Conservation (phyloP, 2,329 filamentous ascomycete species). For the Botrytis hyacinthi region DNA sequence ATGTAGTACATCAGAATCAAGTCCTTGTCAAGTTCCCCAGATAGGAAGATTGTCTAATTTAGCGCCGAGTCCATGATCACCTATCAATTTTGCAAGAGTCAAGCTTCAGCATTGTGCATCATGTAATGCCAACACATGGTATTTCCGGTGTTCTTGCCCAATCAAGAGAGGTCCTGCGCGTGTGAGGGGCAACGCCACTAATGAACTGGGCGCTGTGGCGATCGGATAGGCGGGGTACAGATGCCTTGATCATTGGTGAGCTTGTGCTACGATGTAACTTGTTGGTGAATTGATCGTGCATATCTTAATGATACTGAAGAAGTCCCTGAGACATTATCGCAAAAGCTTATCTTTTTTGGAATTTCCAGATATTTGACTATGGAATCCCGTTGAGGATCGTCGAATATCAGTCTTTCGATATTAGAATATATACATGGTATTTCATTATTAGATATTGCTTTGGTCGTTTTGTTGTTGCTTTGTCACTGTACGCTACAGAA, state of each 20-base stretch:
- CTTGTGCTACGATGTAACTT: neutral
- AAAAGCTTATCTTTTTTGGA: neutral
- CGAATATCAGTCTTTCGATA: neutral
- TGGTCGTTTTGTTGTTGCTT: neutral
- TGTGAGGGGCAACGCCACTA: neutral
- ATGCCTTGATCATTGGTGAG: neutral
- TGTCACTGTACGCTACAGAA: too few relatives aligned
- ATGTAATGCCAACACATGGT: slow-evolving; percentile 13
- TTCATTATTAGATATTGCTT: neutral
- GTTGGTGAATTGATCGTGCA: neutral
- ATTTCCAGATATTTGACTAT: neutral
- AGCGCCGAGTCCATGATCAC: neutral
- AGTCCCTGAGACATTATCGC: neutral
- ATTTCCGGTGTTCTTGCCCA: neutral
- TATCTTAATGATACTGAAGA: neutral
- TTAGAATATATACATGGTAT: neutral
- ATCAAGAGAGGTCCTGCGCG: neutral
- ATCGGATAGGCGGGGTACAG: neutral
- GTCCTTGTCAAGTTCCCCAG: neutral
- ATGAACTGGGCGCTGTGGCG: neutral
- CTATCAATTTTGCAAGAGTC: neutral
- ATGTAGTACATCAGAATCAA: neutral
- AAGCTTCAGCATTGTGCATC: neutral
- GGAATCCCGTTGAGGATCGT: too few relatives aligned
- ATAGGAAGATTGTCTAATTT: neutral